Base-by-base conservation (phyloP, 2,329 filamentous ascomycete genomes). In the Stachybotrys echinatus region DNA sequence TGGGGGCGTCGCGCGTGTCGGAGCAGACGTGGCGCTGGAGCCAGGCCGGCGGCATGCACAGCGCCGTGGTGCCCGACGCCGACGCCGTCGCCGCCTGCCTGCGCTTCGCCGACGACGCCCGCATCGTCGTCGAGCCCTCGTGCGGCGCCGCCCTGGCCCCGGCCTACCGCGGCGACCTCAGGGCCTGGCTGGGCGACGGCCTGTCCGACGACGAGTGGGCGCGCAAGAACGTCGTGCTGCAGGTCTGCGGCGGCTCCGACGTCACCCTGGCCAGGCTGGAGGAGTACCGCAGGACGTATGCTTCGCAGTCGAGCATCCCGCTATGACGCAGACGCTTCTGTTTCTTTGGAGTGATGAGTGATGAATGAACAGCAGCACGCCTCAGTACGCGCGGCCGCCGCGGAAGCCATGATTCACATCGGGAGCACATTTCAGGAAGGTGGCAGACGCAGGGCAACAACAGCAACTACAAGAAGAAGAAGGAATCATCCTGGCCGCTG, bases 181-280 rank as follows among this genome's bases (percentile, higher is more conserved):
- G 84, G 61, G 74, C 76, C 57, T 70, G 82, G 10, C 70, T 91
- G 1, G 81, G 85, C 0, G 59, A 68, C 45, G 73, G 67, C 1
- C 47, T 80, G 47, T 66, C 68, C 1, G 79, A 81, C 27, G 77
- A 78, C 31, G 77, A 89, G 54, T 84, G 78, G 68, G 72, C 74
- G 1, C 71, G 79, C 50, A 87, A 83, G 64, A 89, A 88, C 55
- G 80, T 96, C 6, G 90, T 96, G 2, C 74, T 96, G 48, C 76
- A 95, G 21, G 83, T 96, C 6, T 97, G 92, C 62, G 92, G 92
- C 42, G 88, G 88, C 5, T 84, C 79, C 20, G 83, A 83, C 63
- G 79, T 89, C 34, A 82, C 79, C 2, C 65, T 86, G 52, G 76
- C 80, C 34, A 77, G 84, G 61, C 69, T 90, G 48, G 71, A 74